Conservation (phyloP, 2,329 filamentous ascomycete genomes). For the Nothomitra cinnamomea region DNA sequence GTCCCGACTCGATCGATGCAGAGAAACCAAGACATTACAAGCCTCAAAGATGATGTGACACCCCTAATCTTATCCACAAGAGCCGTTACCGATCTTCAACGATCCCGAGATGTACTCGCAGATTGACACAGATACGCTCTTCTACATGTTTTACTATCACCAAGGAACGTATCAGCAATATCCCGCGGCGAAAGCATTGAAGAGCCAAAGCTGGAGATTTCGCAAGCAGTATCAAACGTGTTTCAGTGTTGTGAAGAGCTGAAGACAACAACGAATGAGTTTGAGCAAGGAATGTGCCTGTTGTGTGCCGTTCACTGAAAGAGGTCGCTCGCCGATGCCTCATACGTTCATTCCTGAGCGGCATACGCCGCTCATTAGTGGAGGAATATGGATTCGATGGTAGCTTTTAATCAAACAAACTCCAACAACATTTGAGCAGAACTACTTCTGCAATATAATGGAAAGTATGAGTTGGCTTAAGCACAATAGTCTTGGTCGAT, state of each 20-base stretch:
- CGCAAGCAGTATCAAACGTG: conserved; percentile 99
- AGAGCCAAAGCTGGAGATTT: conserved; percentile 96
- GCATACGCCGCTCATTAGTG: too few species aligned
- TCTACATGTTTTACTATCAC: conserved; percentile 98
- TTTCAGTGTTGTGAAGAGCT: conserved; percentile 97
- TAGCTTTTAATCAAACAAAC: too few species aligned
- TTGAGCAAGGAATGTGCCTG: conserved; percentile 94
- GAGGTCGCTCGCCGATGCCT: conserved; percentile 99
- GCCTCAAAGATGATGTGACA: conserved; percentile 64
- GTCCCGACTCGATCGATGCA: conserved; percentile 60
- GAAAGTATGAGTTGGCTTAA: too few species aligned
- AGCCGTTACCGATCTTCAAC: conserved; percentile 81
- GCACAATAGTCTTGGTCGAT: too few species aligned
- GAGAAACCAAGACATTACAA: conserved; percentile 73
- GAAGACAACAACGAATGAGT: conserved; percentile 96
- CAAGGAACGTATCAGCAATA: conserved; percentile 94
- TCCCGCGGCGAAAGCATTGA: conserved; percentile 86
- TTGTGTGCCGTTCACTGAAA: too few species aligned
- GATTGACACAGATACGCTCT: conserved; percentile 89
- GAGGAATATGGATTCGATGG: too few species aligned
- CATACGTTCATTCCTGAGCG: conserved; percentile 98
- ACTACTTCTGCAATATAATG: too few species aligned
- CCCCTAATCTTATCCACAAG: conserved; percentile 77
- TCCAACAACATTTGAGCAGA: too few species aligned
- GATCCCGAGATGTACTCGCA: conserved; percentile 74